phyloP scores from a whole-genome alignment of 2,329 filamentous ascomycete species.

The Aspergillus eucalypticola region DNA sequence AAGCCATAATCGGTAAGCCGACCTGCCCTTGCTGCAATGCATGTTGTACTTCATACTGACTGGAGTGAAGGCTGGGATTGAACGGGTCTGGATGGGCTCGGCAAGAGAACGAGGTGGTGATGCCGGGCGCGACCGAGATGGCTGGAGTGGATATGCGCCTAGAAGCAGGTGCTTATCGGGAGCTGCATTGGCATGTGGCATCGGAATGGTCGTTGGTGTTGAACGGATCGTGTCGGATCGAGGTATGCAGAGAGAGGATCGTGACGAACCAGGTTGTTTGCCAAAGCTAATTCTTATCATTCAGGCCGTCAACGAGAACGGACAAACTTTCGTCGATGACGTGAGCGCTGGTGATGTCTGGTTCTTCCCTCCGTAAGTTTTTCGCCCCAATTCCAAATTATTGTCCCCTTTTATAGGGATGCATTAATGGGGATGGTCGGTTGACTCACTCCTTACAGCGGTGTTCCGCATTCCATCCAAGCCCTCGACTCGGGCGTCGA shows the following conservation, averaged over 20 bases:
- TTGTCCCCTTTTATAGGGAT: background rate
- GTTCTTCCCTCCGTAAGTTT: conserved; percentile 68
- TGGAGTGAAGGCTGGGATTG: conserved; percentile 38
- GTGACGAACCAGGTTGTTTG: background rate
- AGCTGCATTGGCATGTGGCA: conserved; percentile 58
- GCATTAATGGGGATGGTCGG: background rate
- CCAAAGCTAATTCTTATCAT: too few species aligned
- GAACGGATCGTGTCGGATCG: conserved; percentile 42
- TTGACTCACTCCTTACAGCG: conserved; percentile 34
- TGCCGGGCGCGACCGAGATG: conserved; percentile 55
- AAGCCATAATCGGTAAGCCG: conserved; percentile 46
- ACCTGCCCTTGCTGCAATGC: background rate
- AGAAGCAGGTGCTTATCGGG: conserved; percentile 59
- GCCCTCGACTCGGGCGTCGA: conserved; percentile 68
- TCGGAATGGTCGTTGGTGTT: conserved; percentile 42
- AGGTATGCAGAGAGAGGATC: conserved; percentile 20
- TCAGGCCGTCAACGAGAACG: conserved; percentile 53
- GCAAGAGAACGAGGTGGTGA: conserved; percentile 54
- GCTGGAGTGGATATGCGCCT: conserved; percentile 63
- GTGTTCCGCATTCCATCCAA: conserved; percentile 75
- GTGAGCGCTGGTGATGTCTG: conserved; percentile 74
- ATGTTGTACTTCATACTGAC: background rate
- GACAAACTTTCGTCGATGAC: conserved; percentile 75
- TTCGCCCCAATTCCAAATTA: too few species aligned
- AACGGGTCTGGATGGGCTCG: conserved; percentile 55